Evolutionary conservation across 2,329 filamentous ascomycete species (phyloP), one percentile per base, ranked within the genome.

Genomic region (Colletotrichum euphorbiae): DNA sequence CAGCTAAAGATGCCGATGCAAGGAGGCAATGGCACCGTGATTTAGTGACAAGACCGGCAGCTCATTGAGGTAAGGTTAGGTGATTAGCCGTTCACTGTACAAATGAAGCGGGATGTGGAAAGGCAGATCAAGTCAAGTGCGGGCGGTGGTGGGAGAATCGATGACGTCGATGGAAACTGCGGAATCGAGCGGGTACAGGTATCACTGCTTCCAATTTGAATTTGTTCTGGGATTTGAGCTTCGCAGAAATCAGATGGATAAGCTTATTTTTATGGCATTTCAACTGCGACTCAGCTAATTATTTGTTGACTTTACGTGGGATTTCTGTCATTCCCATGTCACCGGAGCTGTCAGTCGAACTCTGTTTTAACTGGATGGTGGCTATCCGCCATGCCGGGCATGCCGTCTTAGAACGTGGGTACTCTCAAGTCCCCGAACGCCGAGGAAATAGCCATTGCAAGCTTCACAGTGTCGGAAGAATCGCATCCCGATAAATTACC

Each of bases 401-500:
- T 31, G 28, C 12, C 40, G 28, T 31, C 2, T 12, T 17, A 40
- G 17, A 9, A 6, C 6, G 28, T 28, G 28, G 28, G 28, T 28
- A 8, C 2, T 15, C 6, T 7, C 21, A 45, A 36, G 15, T 28
- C 19, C 31, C 19, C 33, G 46, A 21, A 17, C 48, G 38, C 54
- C 60, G 33, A 59, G 54, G 31, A 59, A 28, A 43, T 50, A 54
- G 52, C 3, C 11, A 40, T 40, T 38, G 6, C 40, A 33, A 28
- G 11, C 40, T 33, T 7, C n/a, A 33, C n/a, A 28, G 17, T 6
- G 28, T 21, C 28, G 19, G 13, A n/a, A 28, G 19, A 43, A 33
- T 28, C 6, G 51, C 48, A 55, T 60, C 40, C 42, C 33, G 59
- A 68, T 59, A 3, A 8, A 66, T 66, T 65, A 69, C 54, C 48